Base-by-base conservation (phyloP, 441 rosid species). In the Codiaeum variegatum region DNA sequence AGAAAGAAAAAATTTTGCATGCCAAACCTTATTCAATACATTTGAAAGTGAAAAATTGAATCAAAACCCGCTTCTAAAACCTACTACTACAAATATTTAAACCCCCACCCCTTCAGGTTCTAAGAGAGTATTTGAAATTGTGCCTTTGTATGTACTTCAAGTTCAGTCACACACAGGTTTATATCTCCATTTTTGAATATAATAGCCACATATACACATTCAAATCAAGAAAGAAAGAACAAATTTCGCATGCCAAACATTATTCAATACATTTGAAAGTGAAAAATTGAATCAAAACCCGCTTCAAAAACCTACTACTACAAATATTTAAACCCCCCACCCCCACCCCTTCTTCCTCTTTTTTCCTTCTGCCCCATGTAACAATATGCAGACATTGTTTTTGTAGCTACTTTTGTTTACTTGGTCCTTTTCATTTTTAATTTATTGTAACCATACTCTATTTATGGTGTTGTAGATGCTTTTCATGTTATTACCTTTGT, bases 11-110 rank as follows among this genome's bases (percentile, higher is more conserved):
- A 56, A 6, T 26, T 11, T 11, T 56, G 49, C 46, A 13, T 36
- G 28, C 49, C 36, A 68, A 52, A 54, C 19, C 72, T 34, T 54
- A 7, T 19, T 68, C 38, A 4, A 18, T 5, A 13, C 18, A 6
- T 65, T 26, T 65, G 34, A 65, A 67, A 51, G 60, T 67, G 61
- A 67, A 51, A 49, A 32, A 32, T 21, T 31, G 42, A 66, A 66
- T 46, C 6, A 13, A 40, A 34, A 21, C 19, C 12, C 40, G 55
- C 10, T 70, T 26, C 3, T 15, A 26, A 69, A 38, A 18, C 18
- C 52, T 40, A 70, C 40, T 42, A 40, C 3, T n/a, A n/a, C n/a
- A n/a, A n/a, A n/a, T n/a, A n/a, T n/a, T n/a, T n/a, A n/a, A n/a
- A n/a, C n/a, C n/a, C n/a, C n/a, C n/a, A n/a, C n/a, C n/a, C n/a